These are phyloP conservation scores for Globisporangium nodosum DNA, from an alignment of 352 stramenopile species.

Conservation along the genomic window DNA sequence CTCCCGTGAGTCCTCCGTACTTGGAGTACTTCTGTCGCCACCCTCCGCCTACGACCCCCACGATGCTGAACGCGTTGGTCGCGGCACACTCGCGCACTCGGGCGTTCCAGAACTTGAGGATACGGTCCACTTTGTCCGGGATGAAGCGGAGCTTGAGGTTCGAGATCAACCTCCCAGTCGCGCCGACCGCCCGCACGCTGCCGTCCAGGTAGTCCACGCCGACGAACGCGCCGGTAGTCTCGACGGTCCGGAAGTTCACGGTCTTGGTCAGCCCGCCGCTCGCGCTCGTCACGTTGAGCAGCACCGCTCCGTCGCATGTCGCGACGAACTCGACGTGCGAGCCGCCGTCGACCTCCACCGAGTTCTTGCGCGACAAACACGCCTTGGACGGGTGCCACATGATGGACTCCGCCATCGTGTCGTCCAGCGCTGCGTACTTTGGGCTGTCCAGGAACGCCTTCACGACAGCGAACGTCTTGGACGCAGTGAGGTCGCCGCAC, in stretches of 20 bases:
- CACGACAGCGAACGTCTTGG: constrained; percentile 19
- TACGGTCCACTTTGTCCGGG: constrained; percentile 13
- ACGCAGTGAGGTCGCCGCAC: constrained; percentile 18
- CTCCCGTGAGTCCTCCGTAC: constrained; percentile 4
- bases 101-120: constrained; percentile 10
- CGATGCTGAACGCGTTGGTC: constrained; percentile 15
- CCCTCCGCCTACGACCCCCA: constrained; percentile 20
- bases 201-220: constrained; percentile 17
- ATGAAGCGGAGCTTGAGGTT: constrained; percentile 18
- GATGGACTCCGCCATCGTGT: constrained; percentile 11
- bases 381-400: constrained; percentile 20
- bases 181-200: constrained; percentile 12
- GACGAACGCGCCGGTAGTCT: constrained; percentile 19
- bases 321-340: constrained; percentile 22
- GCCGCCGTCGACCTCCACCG: constrained; percentile 25
- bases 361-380: constrained; percentile 16
- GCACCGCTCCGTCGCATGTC: constrained; percentile 10
- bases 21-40: constrained; percentile 21
- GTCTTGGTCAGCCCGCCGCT: constrained; percentile 19
- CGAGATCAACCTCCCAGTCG: constrained; percentile 10
- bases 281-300: constrained; percentile 17
- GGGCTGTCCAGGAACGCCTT: constrained; percentile 18
- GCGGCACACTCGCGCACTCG: constrained; percentile 16
- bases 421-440: constrained; percentile 12
- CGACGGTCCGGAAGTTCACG: constrained; percentile 18